These are phyloP conservation scores for Microbotryomycetes sp. DNA, from an alignment of 1,284 basidiomycete genomes.

Conservation along the genomic window DNA sequence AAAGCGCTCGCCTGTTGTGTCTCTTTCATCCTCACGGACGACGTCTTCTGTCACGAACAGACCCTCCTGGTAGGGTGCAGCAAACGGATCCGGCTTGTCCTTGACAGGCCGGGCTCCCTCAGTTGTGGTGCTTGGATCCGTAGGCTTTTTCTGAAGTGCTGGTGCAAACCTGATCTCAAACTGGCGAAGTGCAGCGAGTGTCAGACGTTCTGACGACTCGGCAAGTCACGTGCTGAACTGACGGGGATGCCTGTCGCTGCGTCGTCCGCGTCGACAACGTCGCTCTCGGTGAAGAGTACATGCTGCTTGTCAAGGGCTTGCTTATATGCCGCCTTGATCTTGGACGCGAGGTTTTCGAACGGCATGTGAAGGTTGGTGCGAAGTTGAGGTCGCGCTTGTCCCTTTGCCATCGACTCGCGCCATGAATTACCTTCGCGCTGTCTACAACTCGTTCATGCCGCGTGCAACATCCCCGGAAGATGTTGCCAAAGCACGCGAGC, in stretches of 20 bases:
- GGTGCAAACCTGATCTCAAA: conserved; percentile 31
- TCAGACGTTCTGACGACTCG: background rate
- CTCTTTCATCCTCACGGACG: conserved; percentile 23
- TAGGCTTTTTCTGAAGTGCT: conserved; percentile 27
- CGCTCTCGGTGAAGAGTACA: conserved; percentile 20
- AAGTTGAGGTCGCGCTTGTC: background rate
- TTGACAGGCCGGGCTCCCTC: background rate
- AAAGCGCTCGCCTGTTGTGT: conserved; percentile 17
- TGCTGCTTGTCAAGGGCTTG: background rate
- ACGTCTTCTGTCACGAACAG: conserved; percentile 25
- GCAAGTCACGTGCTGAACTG: background rate
- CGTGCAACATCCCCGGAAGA: background rate
- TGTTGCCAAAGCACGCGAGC: conserved; percentile 12
- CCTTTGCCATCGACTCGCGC: background rate
- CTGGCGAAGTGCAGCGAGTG: background rate
- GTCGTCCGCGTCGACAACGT: conserved; percentile 25
- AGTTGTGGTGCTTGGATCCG: background rate
- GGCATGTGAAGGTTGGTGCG: background rate
- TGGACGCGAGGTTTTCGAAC: conserved; percentile 1
- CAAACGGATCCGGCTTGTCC: conserved; percentile 20
- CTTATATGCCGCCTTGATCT: conserved; percentile 22
- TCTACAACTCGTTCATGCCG: conserved; percentile 5
- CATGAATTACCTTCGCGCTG: conserved; percentile 7
- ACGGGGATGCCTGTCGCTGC: conserved; percentile 25
- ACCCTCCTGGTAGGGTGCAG: conserved; percentile 20